Evolutionary conservation across 306 rosid species (phyloP).

Genomic region (Elaeagnus macrophylla): DNA sequence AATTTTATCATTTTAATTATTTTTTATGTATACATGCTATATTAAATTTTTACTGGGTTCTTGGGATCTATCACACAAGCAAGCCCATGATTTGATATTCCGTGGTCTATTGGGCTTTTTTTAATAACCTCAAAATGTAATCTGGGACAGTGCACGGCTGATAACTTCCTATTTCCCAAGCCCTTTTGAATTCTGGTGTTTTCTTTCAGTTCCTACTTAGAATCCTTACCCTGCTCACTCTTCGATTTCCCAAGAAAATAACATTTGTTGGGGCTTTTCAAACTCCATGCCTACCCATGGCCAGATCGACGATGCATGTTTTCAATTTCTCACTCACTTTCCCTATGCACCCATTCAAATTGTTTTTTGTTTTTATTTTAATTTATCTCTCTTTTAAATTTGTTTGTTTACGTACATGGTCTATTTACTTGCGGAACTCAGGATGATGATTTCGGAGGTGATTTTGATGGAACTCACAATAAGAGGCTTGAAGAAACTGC

Average conservation of each 20-base stretch:
- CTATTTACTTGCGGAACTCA: constrained; percentile 8
- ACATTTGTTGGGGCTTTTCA: constrained; percentile 16
- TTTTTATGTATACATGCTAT: too few species aligned
- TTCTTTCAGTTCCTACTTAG: background rate
- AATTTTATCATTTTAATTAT: too few species aligned
- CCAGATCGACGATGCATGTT: constrained; percentile 35
- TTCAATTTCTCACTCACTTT: background rate
- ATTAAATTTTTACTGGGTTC: too few species aligned
- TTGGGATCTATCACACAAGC: too few species aligned
- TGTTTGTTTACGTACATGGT: background rate
- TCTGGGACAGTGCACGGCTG: background rate
- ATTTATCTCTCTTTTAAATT: background rate
- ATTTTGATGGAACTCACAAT: constrained; percentile 33
- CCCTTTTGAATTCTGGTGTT: too few species aligned
- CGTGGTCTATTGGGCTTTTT: background rate
- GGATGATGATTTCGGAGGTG: constrained; percentile 89
- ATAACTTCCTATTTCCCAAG: background rate
- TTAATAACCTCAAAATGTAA: background rate
- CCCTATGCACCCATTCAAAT: background rate
- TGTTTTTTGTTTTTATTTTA: constrained; percentile 4
- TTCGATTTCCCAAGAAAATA: background rate
- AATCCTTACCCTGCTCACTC: background rate
- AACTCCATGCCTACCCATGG: constrained; percentile 31
- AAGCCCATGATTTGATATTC: too few species aligned
- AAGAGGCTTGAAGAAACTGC: too few species aligned